Conservation (phyloP, 106 monocot species). For the Narthecium ossifragum region DNA sequence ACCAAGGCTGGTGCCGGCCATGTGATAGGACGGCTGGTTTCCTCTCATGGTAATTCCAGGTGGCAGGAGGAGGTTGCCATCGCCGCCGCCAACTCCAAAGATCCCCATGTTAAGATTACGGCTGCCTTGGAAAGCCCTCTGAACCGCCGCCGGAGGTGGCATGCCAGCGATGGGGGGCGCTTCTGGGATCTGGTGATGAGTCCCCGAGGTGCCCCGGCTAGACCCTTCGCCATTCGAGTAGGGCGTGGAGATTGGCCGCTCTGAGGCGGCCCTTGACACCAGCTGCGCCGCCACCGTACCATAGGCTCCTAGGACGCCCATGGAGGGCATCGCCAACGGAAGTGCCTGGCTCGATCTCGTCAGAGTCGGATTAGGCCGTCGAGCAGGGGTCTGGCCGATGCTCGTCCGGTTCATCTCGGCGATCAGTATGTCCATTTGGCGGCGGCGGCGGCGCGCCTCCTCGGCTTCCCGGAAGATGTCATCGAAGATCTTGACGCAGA, state of each 20-base stretch:
- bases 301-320: background rate
- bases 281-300: background rate
- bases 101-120: too few species aligned
- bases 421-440: background rate
- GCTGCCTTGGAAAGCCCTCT: too few species aligned
- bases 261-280: background rate
- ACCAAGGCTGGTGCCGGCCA: too few species aligned
- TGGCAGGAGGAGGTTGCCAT: background rate
- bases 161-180: background rate
- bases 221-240: too few species aligned
- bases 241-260: background rate
- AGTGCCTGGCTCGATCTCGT: background rate
- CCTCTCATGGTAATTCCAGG: background rate
- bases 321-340: too few species aligned
- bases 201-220: too few species aligned
- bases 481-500: constrained; percentile 15
- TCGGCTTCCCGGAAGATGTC: constrained; percentile 8
- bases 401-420: background rate
- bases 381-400: background rate
- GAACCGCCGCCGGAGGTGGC: background rate
- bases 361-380: background rate
- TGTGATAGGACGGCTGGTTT: background rate
- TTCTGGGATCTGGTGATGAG: too few species aligned
- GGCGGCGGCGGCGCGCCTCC: background rate
- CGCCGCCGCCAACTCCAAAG: too few species aligned